Evolutionary conservation across 2,329 filamentous ascomycete genomes (phyloP).

Genomic region (Ascochyta viciae-villosae): DNA sequence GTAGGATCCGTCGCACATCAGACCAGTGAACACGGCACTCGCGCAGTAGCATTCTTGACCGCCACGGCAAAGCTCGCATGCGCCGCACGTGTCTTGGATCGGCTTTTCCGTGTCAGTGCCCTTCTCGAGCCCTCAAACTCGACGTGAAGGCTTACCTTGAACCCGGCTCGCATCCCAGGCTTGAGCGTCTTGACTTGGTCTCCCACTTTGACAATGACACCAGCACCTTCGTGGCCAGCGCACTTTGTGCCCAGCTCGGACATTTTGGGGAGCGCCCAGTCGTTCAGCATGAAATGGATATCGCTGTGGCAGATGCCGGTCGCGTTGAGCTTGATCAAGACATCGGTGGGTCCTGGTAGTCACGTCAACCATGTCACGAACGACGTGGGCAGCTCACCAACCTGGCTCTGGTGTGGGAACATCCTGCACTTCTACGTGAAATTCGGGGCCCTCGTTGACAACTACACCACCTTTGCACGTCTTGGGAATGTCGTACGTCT

Average conservation of each 20-base stretch:
- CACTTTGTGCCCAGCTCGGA: slow-evolving; percentile 53
- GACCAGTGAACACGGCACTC: slow-evolving; percentile 27
- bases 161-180: slow-evolving; percentile 45
- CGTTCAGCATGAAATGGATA: slow-evolving; percentile 64
- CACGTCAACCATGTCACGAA: slow-evolving; percentile 5
- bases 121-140: not conserved
- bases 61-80: slow-evolving; percentile 57
- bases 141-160: slow-evolving; percentile 35
- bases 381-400: slow-evolving; percentile 24
- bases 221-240: slow-evolving; percentile 64
- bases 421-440: slow-evolving; percentile 55
- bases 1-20: slow-evolving; percentile 58
- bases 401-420: slow-evolving; percentile 58
- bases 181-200: slow-evolving; percentile 60
- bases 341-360: slow-evolving; percentile 57
- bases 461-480: slow-evolving; percentile 62
- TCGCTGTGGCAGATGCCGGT: slow-evolving; percentile 67
- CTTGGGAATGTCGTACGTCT: slow-evolving; percentile 54
- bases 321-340: slow-evolving; percentile 64
- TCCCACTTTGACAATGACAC: slow-evolving; percentile 64
- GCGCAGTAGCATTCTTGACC: slow-evolving; percentile 62
- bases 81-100: slow-evolving; percentile 43
- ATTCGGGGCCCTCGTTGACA: slow-evolving; percentile 59
- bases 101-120: slow-evolving; percentile 25
- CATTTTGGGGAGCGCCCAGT: slow-evolving; percentile 55